Evolutionary conservation across 192 early-diverging fungal genomes (phyloP), one percentile per base, ranked within the genome.

Genomic region (Coemansia sp.): DNA sequence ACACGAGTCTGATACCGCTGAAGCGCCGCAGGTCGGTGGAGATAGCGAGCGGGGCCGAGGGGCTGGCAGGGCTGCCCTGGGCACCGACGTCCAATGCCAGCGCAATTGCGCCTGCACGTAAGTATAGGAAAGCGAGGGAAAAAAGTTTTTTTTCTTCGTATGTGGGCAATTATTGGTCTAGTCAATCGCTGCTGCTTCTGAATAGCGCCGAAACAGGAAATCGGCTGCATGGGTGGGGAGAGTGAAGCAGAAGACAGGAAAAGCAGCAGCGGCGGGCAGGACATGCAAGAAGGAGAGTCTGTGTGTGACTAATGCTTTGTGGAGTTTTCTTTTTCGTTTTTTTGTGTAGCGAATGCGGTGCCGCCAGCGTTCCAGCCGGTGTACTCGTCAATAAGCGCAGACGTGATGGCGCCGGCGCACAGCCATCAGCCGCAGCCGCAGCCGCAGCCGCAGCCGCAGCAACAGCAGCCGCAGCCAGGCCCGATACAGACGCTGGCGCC

Each of bases 11-110:
- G 35, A 67, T 64, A 33, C 39, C 77, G 51, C 45, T 64, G 57
- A 81, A 81, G 66, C 73, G 78, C 12, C 55, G 71, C 32, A 65
- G 78, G 64, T 71, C 78, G 65, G 35, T 69, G 57, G 78, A 80
- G 38, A 39, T 65, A 8, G 57, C 33, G 8, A 69, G 78, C 57
- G 73, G 75, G 9, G 75, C 76, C 3, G 76, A 78, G 67, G 78
- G 73, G 38, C 51, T 78, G 51, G 75, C 75, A 1, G 75, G 75
- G 33, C 67, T 78, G 56, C 75, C 75, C 12, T 78, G 75, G 75
- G 75, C 75, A 5, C 75, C 75, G 2, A 72, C 41, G 8, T 59
- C 70, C 6, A 78, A 78, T n/a, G 75, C 70, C 32, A 66, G 67
- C 22, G 70, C 71, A 22, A 72, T 78, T 55, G 66, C 66, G 56